These are phyloP conservation scores for Metschnikowia santaceciliae DNA, from an alignment of 805 yeast species.

Conservation along the genomic window DNA sequence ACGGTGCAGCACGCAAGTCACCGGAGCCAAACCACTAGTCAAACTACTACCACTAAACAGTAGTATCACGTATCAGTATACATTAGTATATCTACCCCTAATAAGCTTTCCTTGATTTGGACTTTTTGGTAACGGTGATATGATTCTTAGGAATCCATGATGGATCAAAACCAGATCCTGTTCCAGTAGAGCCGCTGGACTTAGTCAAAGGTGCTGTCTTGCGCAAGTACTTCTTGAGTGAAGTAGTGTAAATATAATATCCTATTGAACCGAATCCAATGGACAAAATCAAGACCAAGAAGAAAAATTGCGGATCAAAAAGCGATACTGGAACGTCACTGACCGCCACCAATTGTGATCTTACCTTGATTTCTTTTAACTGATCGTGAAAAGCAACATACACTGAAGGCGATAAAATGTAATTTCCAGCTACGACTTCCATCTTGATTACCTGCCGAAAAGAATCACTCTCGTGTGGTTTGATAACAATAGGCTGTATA, in stretches of 20 bases:
- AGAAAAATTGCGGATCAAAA: constrained; percentile 67
- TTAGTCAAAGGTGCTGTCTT: constrained; percentile 29
- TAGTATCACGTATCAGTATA: too few relatives aligned
- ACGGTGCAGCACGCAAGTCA: too few relatives aligned
- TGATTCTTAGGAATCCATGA: constrained; percentile 16
- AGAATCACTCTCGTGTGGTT: constrained; percentile 43
- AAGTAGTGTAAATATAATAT: constrained; percentile 43
- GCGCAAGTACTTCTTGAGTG: constrained; percentile 43
- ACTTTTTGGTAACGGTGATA: constrained; percentile 10
- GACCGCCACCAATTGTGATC: constrained; percentile 55
- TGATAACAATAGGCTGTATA: constrained; percentile 56
- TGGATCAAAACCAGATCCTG: constrained; percentile 13
- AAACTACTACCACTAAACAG: too few relatives aligned
- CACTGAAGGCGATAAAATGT: constrained; percentile 56
- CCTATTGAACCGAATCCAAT: constrained; percentile 22
- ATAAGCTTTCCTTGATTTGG: constrained; percentile 15
- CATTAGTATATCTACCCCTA: too few relatives aligned
- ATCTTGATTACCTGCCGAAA: constrained; percentile 61
- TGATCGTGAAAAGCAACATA: constrained; percentile 49
- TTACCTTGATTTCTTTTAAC: constrained; percentile 52
- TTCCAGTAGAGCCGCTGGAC: constrained; percentile 12
- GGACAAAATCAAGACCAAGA: constrained; percentile 54
- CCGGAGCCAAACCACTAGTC: too few relatives aligned
- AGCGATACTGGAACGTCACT: constrained; percentile 63
- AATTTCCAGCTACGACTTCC: constrained; percentile 54